Percentiles rank a stretch among this genome's conserved stretches.
Evolutionary conservation across 1,284 basidiomycete genomes (phyloP).

Genomic region (Boletellus deceptivus): DNA sequence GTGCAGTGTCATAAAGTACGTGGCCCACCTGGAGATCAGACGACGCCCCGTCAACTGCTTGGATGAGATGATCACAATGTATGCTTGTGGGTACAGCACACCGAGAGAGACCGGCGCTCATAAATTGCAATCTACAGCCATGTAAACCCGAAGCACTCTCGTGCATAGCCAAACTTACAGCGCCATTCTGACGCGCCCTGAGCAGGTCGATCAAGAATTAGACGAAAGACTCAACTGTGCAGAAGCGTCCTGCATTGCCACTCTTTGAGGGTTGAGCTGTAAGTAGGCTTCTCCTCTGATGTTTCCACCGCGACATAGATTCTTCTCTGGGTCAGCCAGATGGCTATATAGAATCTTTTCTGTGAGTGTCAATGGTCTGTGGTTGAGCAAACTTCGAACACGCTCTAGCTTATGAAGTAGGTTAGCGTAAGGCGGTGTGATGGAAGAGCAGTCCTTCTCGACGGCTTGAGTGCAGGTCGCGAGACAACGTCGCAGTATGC

Average conservation of each 20-base stretch:
- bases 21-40: constrained; percentile 70
- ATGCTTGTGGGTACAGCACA: constrained; percentile 86
- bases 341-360: constrained; percentile 99
- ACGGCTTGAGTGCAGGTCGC: constrained; percentile 53
- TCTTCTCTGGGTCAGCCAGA: constrained; percentile 77
- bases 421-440: constrained; percentile 85
- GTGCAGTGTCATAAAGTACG: constrained; percentile 1
- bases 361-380: constrained; percentile 82
- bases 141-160: constrained; percentile 7
- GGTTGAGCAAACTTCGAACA: constrained; percentile 70
- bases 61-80: constrained; percentile 98
- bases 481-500: constrained; percentile 35
- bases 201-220: constrained; percentile 5
- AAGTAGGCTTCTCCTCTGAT: constrained; percentile 89
- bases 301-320: constrained; percentile 61
- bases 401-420: constrained; percentile 74
- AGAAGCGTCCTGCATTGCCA: constrained; percentile 99
- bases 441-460: constrained; percentile 73
- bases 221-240: constrained; percentile 71
- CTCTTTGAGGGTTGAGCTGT: constrained; percentile 88
- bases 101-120: constrained; percentile 89
- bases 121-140: constrained; percentile 85
- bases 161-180: constrained; percentile 45
- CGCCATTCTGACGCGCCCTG: constrained; percentile 61
- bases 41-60: constrained; percentile 83